A percentile compares a stretch with the other conserved stretches of the same genome.
These are phyloP conservation scores for Dryas alaskensis DNA, from an alignment of 306 rosid species.

Conservation along the genomic window DNA sequence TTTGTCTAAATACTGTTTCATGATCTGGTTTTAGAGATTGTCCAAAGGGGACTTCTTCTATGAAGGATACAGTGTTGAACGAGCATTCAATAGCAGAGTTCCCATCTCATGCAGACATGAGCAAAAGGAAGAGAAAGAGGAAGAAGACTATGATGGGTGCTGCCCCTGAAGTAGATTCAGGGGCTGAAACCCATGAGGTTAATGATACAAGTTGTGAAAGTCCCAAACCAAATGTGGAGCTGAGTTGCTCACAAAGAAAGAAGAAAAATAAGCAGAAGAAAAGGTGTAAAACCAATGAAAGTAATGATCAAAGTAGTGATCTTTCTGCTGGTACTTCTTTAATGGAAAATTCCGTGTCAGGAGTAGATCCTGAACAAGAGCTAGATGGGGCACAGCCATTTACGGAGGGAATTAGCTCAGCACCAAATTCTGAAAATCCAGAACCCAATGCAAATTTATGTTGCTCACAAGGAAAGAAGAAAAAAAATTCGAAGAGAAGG, in stretches of 20 bases:
- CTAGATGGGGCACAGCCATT: not conserved
- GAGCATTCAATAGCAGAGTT: constrained; percentile 3
- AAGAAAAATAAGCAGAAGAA: constrained; percentile 6
- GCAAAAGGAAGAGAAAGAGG: not conserved
- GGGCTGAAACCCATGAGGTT: too few species aligned
- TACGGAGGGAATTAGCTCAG: not conserved
- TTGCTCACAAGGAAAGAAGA: not conserved
- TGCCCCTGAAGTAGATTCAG: not conserved
- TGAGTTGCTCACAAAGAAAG: not conserved
- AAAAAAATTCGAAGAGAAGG: not conserved
- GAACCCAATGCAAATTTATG: not conserved
- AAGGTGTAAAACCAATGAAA: not conserved
- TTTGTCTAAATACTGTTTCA: not conserved
- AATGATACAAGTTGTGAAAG: not conserved
- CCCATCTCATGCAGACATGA: not conserved
- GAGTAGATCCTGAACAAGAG: not conserved
- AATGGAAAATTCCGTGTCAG: not conserved
- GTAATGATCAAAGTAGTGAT: not conserved
- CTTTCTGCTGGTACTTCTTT: not conserved
- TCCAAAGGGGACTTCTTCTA: not conserved
- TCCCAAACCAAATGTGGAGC: not conserved
- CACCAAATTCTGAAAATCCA: not conserved
- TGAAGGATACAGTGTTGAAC: not conserved
- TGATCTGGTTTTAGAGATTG: too few species aligned
- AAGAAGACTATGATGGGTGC: not conserved